Base-by-base conservation (phyloP, 2,329 filamentous ascomycete species). In the Pleurostoma richardsiae region DNA sequence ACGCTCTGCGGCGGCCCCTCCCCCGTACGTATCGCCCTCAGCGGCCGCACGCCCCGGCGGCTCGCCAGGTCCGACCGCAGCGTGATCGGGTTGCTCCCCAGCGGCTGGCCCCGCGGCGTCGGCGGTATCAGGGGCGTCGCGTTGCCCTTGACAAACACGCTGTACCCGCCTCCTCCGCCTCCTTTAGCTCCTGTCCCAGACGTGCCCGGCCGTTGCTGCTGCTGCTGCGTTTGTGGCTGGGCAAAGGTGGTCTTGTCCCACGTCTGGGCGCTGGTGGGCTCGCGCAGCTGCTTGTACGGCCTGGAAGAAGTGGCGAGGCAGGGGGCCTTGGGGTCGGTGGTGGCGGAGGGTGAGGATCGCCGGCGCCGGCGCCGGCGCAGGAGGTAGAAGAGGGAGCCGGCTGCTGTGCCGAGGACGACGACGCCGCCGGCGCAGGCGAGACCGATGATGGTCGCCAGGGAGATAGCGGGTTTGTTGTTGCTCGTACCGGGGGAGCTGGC, bases 11-110 rank as follows among this genome's bases (percentile, higher is more conserved):
- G 19, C 6, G 40, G 10, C 30, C 10, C 40, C 44, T 28, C n/a
- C 30, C 10, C 40, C 44, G 26, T 36, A n/a, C 39, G 43, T 30
- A 49, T 46, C 10, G 43, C 40, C 47, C 44, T 39, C 36, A 46
- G 39, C 6, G 47, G 43, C 30, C 43, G 47, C 28, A 42, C 39
- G 4, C 47, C 47, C 6, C 47, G 40, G 27, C 47, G 30, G 31
- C 42, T 43, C 3, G 47, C 47, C 19, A 49, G 40, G 3, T 31
- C 39, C 19, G 47, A 49, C 30, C 6, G 8, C 33, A 36, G 8
- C 8, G 33, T 36, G 33, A 36, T 36, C 8, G 33, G 33, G 33
- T 36, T 36, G 33, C 33, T 36, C 33, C 8, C 33, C 33, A 36
- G 33, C 33, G 33, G 33, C 19, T 19, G 19, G 33, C 33, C 33